Conservation (phyloP, 495 filamentous ascomycete genomes). For the Sordaria brevicollis region DNA sequence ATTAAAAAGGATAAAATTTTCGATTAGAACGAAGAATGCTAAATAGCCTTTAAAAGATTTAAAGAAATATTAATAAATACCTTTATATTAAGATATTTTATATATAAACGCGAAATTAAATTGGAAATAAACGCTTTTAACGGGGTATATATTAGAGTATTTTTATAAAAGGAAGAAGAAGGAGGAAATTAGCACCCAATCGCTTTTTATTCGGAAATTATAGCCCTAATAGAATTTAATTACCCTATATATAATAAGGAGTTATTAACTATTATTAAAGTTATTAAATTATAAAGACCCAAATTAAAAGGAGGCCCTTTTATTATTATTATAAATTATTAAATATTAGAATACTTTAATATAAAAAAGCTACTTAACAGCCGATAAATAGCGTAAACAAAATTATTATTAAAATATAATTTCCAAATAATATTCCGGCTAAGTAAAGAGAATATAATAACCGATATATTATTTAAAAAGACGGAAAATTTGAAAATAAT, state of each 20-base stretch:
- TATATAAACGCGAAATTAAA: too few relatives aligned
- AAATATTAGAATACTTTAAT: neutral
- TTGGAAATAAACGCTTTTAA: neutral
- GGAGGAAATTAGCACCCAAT: neutral
- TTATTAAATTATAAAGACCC: neutral
- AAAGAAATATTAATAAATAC: neutral
- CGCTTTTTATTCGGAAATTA: neutral
- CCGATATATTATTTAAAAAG: neutral
- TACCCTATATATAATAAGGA: too few relatives aligned
- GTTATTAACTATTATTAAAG: neutral
- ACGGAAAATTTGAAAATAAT: neutral
- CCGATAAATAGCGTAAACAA: neutral
- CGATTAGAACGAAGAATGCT: neutral
- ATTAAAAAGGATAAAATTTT: neutral
- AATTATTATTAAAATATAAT: neutral
- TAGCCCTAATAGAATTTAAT: too few relatives aligned
- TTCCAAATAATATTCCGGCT: constrained; percentile 1
- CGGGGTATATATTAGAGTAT: neutral
- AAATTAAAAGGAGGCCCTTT: neutral
- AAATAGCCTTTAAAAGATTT: neutral
- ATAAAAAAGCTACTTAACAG: neutral
- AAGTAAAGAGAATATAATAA: neutral
- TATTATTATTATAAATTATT: neutral
- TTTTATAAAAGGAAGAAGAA: neutral
- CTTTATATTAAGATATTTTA: neutral